phyloP scores from a whole-genome alignment of 768 basidiomycete genomes.

The Heimioporus sp. region DNA sequence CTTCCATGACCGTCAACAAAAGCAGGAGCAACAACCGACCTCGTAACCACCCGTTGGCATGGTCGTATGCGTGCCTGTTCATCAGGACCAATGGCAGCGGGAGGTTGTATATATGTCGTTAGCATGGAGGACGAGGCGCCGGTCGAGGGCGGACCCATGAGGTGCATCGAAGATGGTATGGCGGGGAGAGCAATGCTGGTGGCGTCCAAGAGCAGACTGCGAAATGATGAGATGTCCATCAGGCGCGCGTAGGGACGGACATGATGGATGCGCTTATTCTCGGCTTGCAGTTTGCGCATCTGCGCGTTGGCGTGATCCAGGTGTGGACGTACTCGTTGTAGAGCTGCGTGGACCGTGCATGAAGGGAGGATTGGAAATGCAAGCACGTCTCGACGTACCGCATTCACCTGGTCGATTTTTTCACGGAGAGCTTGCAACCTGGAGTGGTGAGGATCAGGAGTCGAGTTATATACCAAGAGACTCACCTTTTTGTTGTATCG shows the following conservation, averaged over 20 bases:
- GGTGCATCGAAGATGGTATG: conserved; percentile 31
- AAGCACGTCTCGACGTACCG: conserved; percentile 18
- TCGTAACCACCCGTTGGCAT: conserved; percentile 28
- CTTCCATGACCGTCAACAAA: not conserved
- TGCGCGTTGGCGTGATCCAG: conserved; percentile 26
- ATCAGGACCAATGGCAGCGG: conserved; percentile 8
- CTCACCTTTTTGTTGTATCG: conserved; percentile 35
- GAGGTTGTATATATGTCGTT: conserved; percentile 12
- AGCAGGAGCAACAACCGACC: conserved; percentile 3
- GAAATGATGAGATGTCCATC: not conserved
- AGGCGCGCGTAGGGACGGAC: not conserved
- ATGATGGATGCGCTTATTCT: conserved; percentile 35
- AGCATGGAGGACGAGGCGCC: conserved; percentile 16
- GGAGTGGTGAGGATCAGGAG: not conserved
- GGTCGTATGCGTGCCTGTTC: conserved; percentile 24
- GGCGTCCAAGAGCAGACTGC: conserved; percentile 32
- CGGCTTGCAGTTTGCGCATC: conserved; percentile 29
- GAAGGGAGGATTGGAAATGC: not conserved
- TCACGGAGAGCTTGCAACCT: conserved; percentile 32
- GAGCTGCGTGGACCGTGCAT: conserved; percentile 3
- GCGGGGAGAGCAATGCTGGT: conserved; percentile 32
- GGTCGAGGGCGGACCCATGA: conserved; percentile 27
- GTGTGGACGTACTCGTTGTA: conserved; percentile 25
- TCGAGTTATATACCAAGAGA: not conserved
- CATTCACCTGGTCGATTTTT: conserved; percentile 32